These are phyloP conservation scores for Aspergillus cavernicola DNA, from an alignment of 495 filamentous ascomycete species.

Conservation along the genomic window DNA sequence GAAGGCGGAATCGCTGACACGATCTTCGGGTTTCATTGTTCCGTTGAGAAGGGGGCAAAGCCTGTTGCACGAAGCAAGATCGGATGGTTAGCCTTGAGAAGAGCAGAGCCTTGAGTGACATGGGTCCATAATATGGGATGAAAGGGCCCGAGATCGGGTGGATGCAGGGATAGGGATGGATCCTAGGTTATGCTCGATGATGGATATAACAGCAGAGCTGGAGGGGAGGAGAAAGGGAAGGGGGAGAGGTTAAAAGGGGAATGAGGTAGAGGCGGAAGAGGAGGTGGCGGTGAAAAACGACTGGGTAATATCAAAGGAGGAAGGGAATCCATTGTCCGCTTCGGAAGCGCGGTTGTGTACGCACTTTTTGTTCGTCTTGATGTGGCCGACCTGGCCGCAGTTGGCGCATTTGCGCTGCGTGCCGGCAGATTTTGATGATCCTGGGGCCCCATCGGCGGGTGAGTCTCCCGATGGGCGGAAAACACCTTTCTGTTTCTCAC, in stretches of 20 bases:
- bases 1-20: conserved; percentile 49
- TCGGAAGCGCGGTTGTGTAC: conserved; percentile 13
- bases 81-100: conserved; percentile 19
- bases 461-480: conserved; percentile 36
- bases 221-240: background rate
- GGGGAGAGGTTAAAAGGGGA: background rate
- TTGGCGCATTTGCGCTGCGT: conserved; percentile 96
- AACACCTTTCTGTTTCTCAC: conserved; percentile 80
- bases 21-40: conserved; percentile 69
- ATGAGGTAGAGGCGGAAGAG: background rate
- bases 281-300: background rate
- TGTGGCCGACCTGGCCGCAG: conserved; percentile 92
- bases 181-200: background rate
- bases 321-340: background rate
- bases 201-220: background rate
- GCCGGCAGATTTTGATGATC: conserved; percentile 50
- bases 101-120: background rate
- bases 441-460: conserved; percentile 40
- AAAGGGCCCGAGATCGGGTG: background rate
- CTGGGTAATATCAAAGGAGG: conserved; percentile 11
- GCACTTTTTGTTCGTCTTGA: conserved; percentile 99
- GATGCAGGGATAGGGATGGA: background rate
- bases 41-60: conserved; percentile 91
- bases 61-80: conserved; percentile 38
- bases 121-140: background rate